A percentile compares a stretch with the other conserved stretches of the same genome.
Conservation (phyloP, 345 rosid genomes). For the Arabidopsis suecica region DNA sequence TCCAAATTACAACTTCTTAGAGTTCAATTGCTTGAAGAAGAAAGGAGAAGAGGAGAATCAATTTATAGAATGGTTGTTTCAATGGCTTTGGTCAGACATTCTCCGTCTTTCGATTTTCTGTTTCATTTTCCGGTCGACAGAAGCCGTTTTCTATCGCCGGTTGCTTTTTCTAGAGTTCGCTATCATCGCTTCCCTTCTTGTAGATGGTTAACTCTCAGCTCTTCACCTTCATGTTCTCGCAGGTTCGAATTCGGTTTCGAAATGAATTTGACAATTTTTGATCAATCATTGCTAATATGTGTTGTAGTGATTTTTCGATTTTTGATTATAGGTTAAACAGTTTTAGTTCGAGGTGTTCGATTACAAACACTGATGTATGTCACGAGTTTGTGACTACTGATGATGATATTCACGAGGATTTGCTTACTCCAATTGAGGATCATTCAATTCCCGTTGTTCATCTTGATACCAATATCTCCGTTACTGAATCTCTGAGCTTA, state of each 20-base stretch:
- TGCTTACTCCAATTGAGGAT: conserved; percentile 46
- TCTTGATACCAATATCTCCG: conserved; percentile 63
- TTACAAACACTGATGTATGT: conserved; percentile 62
- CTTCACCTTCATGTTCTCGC: conserved; percentile 36
- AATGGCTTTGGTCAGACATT: conserved; percentile 51
- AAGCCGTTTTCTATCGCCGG: conserved; percentile 46
- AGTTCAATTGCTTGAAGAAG: conserved; percentile 55
- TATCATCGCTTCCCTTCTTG: conserved; percentile 62
- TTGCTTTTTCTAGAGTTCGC: conserved; percentile 56
- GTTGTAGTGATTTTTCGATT: not conserved
- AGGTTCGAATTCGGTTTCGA: conserved; percentile 17
- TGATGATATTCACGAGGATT: conserved; percentile 55
- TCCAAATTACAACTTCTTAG: conserved; percentile 41
- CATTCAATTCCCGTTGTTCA: conserved; percentile 69
- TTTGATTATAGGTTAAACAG: conserved; percentile 51
- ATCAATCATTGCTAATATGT: not conserved
- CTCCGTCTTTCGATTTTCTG: conserved; percentile 44
- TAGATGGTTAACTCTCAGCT: conserved; percentile 59
- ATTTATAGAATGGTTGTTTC: conserved; percentile 50
- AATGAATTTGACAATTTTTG: too few species aligned
- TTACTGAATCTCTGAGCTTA: conserved; percentile 64
- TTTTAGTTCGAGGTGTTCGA: conserved; percentile 63
- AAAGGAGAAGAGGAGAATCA: conserved; percentile 34
- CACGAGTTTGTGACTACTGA: conserved; percentile 54
- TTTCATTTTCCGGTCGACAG: conserved; percentile 45